These are phyloP conservation scores for Sclerotiophoma versabilis DNA, from an alignment of 2,329 filamentous ascomycete species.

Conservation along the genomic window DNA sequence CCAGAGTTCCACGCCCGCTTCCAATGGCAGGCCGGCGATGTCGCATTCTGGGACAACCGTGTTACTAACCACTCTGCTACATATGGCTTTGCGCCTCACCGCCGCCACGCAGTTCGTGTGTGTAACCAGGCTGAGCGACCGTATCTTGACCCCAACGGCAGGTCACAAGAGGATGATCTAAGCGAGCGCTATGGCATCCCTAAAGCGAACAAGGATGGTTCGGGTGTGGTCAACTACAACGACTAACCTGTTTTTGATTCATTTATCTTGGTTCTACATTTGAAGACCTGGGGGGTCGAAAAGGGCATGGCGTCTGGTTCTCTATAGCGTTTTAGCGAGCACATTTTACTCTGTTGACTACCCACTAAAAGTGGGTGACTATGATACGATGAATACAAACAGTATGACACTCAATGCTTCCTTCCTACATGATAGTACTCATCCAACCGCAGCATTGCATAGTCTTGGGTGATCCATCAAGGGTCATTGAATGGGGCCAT, in stretches of 20 bases:
- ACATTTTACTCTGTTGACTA: background rate
- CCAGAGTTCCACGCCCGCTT: conserved; percentile 75
- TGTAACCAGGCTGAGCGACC: conserved; percentile 57
- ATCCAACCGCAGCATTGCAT: too few relatives aligned
- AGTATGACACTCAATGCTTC: background rate
- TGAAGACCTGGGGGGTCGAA: too few relatives aligned
- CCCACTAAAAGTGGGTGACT: background rate
- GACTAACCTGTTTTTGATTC: conserved; percentile 45
- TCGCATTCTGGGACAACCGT: conserved; percentile 74
- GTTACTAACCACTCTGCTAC: conserved; percentile 63
- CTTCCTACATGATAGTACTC: too few relatives aligned
- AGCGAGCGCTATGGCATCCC: conserved; percentile 57
- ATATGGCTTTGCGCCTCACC: conserved; percentile 65
- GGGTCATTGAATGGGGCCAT: too few relatives aligned
- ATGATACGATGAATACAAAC: background rate
- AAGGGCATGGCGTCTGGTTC: background rate
- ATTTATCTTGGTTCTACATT: too few relatives aligned
- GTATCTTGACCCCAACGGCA: conserved; percentile 53
- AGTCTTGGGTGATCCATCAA: too few relatives aligned
- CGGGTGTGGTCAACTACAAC: conserved; percentile 64
- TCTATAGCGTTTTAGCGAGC: conserved; percentile 15
- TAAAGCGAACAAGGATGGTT: conserved; percentile 63
- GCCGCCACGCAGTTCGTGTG: conserved; percentile 62
- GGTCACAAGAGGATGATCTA: conserved; percentile 63
- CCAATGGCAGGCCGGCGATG: conserved; percentile 69